Evolutionary conservation across 495 filamentous ascomycete species (phyloP), one percentile per base, ranked within the genome.

Genomic region (Patellaria atrata): DNA sequence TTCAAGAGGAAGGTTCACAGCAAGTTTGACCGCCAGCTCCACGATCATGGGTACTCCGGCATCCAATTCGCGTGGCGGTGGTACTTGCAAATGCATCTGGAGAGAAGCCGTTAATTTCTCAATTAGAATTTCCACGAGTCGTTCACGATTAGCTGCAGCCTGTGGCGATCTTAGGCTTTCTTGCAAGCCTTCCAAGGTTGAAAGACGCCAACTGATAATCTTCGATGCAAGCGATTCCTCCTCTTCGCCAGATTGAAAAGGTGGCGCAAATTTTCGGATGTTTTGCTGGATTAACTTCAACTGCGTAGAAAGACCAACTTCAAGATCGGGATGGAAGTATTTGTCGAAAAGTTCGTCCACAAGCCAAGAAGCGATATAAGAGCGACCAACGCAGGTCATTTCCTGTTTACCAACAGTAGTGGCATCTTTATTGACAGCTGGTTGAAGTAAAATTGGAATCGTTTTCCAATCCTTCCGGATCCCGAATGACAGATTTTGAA

Each of bases 321-420:
- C 83, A 9, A 97, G 60, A 2, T 72, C 74, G 0, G 89, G 89
- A 47, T 97, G 91, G 60, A 97, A 97, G 57, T 79, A 79, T 27
- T 73, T 71, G 49, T 91, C 77, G 53, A 96, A 82, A 16, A 94
- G 68, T 50, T 96, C 84, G 11, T 96, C 82, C 14, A 85, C 75
- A 11, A 97, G 62, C 83, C 89, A 97, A 36, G 75, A 69, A 19
- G 82, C 78, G 40, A 97, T 86, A 29, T 81, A 71, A 4, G 91
- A 84, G 18, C 87, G 73, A n/a, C 89, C 89, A 15, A 93, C 77
- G 4, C 82, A 82, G 4, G 82, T 94, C 89, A 97, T 97, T 51
- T 97, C 89, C 53, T 93, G 83, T 37, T 80, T 89, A 34, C 84
- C 87, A 10, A 70, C 77, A 30, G 67, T 61, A 17, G 82, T 63